These are phyloP conservation scores for Coemansia biformis DNA, from an alignment of 192 early-diverging fungal genomes.

Conservation along the genomic window DNA sequence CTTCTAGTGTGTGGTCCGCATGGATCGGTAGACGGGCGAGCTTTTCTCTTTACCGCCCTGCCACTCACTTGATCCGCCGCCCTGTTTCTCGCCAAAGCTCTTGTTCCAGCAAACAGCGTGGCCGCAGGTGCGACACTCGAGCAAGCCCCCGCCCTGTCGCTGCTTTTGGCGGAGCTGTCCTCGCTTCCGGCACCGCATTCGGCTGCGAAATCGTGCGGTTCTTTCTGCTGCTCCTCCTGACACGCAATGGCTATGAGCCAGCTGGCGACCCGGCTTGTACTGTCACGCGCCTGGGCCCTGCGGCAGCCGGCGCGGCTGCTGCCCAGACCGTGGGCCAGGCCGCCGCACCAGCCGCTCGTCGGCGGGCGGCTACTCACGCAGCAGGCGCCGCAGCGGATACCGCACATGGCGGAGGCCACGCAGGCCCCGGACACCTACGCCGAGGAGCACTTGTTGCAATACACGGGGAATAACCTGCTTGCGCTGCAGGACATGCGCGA, in stretches of 20 bases:
- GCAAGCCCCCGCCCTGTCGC: too few species aligned
- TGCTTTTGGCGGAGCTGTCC: too few species aligned
- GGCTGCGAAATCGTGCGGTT: background rate
- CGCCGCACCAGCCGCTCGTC: background rate
- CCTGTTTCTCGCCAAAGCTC: background rate
- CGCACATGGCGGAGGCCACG: slow-evolving; percentile 14
- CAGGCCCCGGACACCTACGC: background rate
- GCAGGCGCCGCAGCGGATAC: slow-evolving; percentile 7
- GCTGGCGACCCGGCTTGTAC: slow-evolving; percentile 18
- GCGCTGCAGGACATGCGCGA: slow-evolving; percentile 12
- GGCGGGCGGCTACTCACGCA: slow-evolving; percentile 15
- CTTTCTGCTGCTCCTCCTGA: background rate
- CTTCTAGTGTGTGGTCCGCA: too few species aligned
- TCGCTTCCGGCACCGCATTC: too few species aligned
- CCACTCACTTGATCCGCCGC: too few species aligned
- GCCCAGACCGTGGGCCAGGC: background rate
- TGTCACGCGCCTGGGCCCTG: slow-evolving; percentile 4
- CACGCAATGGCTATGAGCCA: slow-evolving; percentile 38
- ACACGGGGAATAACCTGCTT: slow-evolving; percentile 14
- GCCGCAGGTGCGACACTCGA: too few species aligned
- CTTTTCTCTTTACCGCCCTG: too few species aligned
- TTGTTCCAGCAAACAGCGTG: too few species aligned
- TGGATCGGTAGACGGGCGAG: too few species aligned
- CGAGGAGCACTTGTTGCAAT: slow-evolving; percentile 19
- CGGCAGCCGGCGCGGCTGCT: slow-evolving; percentile 3